A percentile compares a stretch with the other conserved stretches of the same genome.
Conservation (phyloP, 305 asterid species). For the Solanum hybrid region DNA sequence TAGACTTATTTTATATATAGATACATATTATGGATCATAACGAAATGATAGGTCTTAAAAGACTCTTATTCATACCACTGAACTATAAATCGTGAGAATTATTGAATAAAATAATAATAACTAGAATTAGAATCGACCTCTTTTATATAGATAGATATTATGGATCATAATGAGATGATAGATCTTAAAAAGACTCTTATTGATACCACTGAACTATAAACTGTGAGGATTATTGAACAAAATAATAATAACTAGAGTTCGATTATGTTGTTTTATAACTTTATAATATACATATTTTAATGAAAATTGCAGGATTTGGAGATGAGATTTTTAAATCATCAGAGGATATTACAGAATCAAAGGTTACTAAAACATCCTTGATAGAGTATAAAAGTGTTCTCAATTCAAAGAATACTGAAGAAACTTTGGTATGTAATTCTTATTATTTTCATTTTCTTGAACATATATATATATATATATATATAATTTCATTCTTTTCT, state of each 20-base stretch:
- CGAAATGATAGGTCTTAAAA: neutral
- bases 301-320: conserved; percentile 29
- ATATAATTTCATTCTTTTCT: neutral
- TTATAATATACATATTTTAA: neutral
- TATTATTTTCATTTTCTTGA: neutral
- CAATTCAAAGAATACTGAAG: conserved; percentile 49
- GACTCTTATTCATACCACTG: neutral
- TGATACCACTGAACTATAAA: neutral
- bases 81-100: neutral
- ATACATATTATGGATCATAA: no score
- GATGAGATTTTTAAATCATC: conserved; percentile 28
- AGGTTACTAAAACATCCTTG: conserved; percentile 10
- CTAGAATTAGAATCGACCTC: neutral
- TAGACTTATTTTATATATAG: no score
- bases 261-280: neutral
- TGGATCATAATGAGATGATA: neutral
- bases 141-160: neutral
- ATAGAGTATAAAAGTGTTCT: conserved; percentile 34
- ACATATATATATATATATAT: neutral
- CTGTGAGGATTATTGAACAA: neutral
- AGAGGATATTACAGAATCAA: conserved; percentile 5
- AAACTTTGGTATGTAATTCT: conserved; percentile 35
- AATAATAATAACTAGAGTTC: neutral
- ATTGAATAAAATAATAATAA: no score
- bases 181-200: neutral